Percentiles rank a stretch among this genome's conserved stretches.
These are phyloP conservation scores for Sporothrix luriei DNA, from an alignment of 2,329 filamentous ascomycete genomes.

Conservation along the genomic window DNA sequence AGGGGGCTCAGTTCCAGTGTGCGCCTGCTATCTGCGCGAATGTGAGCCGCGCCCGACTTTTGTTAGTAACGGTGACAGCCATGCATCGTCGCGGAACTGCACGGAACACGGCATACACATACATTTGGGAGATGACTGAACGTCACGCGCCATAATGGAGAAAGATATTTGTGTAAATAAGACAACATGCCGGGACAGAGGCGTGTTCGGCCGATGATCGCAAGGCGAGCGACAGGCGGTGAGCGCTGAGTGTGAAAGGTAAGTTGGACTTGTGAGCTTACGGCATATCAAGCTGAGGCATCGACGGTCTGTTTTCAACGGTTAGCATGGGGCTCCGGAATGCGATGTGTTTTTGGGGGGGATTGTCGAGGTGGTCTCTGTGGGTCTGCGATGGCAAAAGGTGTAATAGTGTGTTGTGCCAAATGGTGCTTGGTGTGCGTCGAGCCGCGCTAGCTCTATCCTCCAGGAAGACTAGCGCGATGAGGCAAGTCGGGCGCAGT, in stretches of 20 bases:
- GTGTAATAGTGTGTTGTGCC: slow-evolving; percentile 7
- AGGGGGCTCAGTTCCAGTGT: not conserved
- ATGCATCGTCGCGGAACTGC: no score
- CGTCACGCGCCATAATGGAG: not conserved
- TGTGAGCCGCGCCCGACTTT: not conserved
- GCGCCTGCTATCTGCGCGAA: not conserved
- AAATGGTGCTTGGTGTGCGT: not conserved
- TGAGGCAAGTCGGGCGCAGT: not conserved
- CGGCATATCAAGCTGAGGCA: not conserved
- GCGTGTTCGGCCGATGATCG: not conserved
- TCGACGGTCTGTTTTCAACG: not conserved
- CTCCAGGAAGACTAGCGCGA: slow-evolving; percentile 1
- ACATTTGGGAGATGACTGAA: not conserved
- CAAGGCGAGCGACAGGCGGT: not conserved
- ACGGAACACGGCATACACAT: not conserved
- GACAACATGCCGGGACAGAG: no score
- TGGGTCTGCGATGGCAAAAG: not conserved
- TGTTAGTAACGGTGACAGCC: no score
- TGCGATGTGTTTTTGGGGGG: slow-evolving; percentile 12
- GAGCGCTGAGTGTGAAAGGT: not conserved
- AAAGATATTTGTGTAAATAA: not conserved
- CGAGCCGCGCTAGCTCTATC: not conserved
- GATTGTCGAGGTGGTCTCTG: not conserved
- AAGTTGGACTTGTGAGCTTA: not conserved
- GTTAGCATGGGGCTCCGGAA: not conserved